Conservation (phyloP, 1,284 basidiomycete genomes). For the Lignosus rhinocerotis region DNA sequence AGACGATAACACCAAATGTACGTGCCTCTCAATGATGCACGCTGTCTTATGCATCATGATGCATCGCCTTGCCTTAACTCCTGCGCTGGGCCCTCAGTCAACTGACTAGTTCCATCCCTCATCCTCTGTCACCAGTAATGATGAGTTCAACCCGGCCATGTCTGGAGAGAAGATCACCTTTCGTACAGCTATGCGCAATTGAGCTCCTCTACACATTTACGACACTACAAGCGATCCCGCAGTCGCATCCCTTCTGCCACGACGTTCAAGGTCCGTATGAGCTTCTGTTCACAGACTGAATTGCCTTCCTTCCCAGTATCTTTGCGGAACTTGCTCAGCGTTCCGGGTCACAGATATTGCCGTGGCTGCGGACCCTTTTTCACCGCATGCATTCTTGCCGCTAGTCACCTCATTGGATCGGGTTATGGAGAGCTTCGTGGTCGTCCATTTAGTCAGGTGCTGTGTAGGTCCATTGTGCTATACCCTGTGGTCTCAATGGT, state of each 20-base stretch:
- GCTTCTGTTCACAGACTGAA: neutral
- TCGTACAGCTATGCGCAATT: conserved; percentile 46
- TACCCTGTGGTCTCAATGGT: neutral
- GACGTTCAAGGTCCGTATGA: conserved; percentile 9
- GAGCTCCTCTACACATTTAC: conserved; percentile 56
- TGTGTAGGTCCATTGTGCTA: neutral
- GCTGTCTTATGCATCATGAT: neutral
- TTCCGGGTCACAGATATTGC: conserved; percentile 4
- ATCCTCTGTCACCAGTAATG: conserved; percentile 38
- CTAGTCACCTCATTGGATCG: conserved; percentile 46
- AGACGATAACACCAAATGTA: conserved; percentile 46
- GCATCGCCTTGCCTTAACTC: neutral
- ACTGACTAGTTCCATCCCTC: conserved; percentile 9
- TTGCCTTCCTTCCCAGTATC: neutral
- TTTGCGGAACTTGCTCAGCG: neutral
- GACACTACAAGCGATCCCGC: conserved; percentile 23
- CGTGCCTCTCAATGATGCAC: conserved; percentile 10
- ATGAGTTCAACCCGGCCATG: conserved; percentile 45
- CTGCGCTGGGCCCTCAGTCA: neutral
- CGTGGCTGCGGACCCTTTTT: conserved; percentile 25
- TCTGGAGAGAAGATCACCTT: conserved; percentile 33
- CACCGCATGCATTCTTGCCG: conserved; percentile 28
- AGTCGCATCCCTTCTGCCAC: conserved; percentile 2
- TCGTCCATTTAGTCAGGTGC: conserved; percentile 60
- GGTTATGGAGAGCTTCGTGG: conserved; percentile 53